Conservation (phyloP, 345 rosid species). For the Viola odorata region DNA sequence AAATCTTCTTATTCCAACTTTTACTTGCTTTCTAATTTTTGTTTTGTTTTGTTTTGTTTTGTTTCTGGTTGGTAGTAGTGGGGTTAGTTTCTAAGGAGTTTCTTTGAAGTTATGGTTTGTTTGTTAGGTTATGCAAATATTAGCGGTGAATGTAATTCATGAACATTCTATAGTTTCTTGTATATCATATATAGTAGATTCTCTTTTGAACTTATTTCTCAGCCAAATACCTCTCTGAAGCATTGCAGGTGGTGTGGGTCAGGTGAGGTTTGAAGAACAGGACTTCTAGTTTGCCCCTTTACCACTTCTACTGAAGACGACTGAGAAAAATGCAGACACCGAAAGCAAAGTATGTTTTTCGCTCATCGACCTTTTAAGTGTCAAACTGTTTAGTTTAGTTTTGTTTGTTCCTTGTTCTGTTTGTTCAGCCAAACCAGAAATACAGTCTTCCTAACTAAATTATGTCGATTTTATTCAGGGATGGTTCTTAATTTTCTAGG, state of each 20-base stretch:
- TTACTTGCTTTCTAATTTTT: constrained; percentile 19
- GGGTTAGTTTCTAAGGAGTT: constrained; percentile 78
- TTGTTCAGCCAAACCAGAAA: no score
- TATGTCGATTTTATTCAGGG: no score
- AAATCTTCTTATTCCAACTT: constrained; percentile 26
- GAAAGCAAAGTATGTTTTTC: constrained; percentile 57
- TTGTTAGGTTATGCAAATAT: constrained; percentile 37
- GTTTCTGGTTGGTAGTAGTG: constrained; percentile 81
- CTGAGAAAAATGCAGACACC: constrained; percentile 72
- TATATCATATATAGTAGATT: constrained; percentile 27
- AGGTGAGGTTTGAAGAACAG: constrained; percentile 38
- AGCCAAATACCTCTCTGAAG: constrained; percentile 26
- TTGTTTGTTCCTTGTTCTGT: no score
- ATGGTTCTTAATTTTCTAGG: background rate
- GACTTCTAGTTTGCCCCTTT: constrained; percentile 13
- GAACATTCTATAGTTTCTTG: constrained; percentile 10
- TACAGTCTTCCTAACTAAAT: no score
- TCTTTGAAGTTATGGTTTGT: constrained; percentile 67
- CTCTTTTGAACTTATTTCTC: constrained; percentile 33
- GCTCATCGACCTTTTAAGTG: background rate
- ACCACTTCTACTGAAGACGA: constrained; percentile 17
- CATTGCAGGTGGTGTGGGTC: constrained; percentile 48
- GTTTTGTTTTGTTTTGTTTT: constrained; percentile 15
- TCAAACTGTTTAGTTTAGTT: no score
- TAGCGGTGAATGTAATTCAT: constrained; percentile 22